Conservation (phyloP, 805 yeast species). For the Kluyveromyces siamensis region DNA sequence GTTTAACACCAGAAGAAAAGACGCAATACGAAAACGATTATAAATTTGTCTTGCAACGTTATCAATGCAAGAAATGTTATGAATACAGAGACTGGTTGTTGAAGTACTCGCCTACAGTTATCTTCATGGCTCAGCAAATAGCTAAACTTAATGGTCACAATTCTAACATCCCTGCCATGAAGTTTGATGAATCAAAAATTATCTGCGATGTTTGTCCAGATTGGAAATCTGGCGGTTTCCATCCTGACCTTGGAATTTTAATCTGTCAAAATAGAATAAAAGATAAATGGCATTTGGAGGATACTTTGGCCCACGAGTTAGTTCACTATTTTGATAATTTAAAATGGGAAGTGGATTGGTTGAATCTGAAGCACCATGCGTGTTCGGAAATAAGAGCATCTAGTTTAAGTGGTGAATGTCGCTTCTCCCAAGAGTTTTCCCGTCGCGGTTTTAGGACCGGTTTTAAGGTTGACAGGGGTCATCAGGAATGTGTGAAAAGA, state of each 20-base stretch:
- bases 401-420: slow-evolving; percentile 88
- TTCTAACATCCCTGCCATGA: slow-evolving; percentile 6
- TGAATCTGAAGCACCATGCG: slow-evolving; percentile 83
- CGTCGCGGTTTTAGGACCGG: slow-evolving; percentile 26
- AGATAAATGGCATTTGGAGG: slow-evolving; percentile 77
- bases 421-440: slow-evolving; percentile 76
- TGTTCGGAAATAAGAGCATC: slow-evolving; percentile 95
- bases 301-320: slow-evolving; percentile 84
- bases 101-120: slow-evolving; percentile 71
- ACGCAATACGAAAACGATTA: slow-evolving; percentile 49
- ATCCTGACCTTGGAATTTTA: slow-evolving; percentile 80
- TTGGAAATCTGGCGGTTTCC: slow-evolving; percentile 82
- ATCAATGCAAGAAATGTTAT: slow-evolving; percentile 61
- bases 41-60: slow-evolving; percentile 33
- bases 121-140: slow-evolving; percentile 80
- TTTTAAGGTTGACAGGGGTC: slow-evolving; percentile 62
- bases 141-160: slow-evolving; percentile 38
- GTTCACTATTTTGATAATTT: slow-evolving; percentile 89
- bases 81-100: slow-evolving; percentile 75
- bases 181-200: slow-evolving; percentile 31
- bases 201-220: slow-evolving; percentile 81
- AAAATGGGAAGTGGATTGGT: slow-evolving; percentile 81
- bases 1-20: slow-evolving; percentile 44
- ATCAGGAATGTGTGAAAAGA: slow-evolving; percentile 83
- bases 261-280: slow-evolving; percentile 76